Evolutionary conservation across 1,284 basidiomycete genomes (phyloP).

Genomic region (Neolentinus lepideus): DNA sequence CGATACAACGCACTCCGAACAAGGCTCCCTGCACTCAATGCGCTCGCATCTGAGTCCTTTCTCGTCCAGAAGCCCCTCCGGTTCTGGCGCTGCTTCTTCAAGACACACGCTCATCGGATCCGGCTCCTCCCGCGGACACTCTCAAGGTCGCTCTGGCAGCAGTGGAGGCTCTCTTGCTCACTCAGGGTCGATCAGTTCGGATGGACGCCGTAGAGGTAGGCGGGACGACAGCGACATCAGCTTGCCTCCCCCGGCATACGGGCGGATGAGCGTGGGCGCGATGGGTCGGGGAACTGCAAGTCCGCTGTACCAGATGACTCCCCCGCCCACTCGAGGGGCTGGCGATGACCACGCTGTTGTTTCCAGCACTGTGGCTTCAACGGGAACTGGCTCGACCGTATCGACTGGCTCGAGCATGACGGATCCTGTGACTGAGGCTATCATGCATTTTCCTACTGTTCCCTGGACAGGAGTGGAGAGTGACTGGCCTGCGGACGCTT

Average conservation of each 20-base stretch:
- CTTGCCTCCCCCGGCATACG: constrained; percentile 17
- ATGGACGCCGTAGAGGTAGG: constrained; percentile 27
- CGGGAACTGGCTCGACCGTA: constrained; percentile 18
- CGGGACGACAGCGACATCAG: constrained; percentile 17
- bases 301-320: neutral
- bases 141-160: constrained; percentile 27
- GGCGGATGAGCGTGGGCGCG: neutral
- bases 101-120: constrained; percentile 32
- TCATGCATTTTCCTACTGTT: constrained; percentile 23
- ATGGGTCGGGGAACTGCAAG: neutral
- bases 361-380: constrained; percentile 20
- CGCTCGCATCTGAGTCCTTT: constrained; percentile 42
- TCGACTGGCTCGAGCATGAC: constrained; percentile 23
- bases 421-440: constrained; percentile 26
- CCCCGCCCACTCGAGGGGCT: neutral
- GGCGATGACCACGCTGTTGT: neutral
- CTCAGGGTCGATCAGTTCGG: constrained; percentile 44
- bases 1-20: constrained; percentile 38
- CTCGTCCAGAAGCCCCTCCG: constrained; percentile 34
- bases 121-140: constrained; percentile 37
- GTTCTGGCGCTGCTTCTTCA: constrained; percentile 43
- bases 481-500: neutral
- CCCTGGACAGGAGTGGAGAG: constrained; percentile 15
- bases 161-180: constrained; percentile 33
- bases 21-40: constrained; percentile 55